Conservation (phyloP, 169 alveolate genomes). For the Plasmodium adleri region DNA sequence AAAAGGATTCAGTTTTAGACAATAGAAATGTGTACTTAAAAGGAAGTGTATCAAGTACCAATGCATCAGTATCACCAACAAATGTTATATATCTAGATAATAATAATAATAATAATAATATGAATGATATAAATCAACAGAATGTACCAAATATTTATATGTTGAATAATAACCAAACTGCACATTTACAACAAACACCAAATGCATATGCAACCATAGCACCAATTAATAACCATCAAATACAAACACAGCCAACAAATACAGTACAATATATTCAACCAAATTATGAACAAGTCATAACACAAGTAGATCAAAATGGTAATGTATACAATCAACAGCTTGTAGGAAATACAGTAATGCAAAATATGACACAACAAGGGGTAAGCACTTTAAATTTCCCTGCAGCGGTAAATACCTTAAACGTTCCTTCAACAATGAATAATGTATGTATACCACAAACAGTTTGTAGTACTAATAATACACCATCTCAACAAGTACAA, state of each 20-base stretch:
- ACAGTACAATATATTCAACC: constrained; percentile 18
- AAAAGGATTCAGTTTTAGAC: constrained; percentile 19
- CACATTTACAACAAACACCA: constrained; percentile 16
- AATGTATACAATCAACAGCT: constrained; percentile 27
- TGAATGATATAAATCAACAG: constrained; percentile 7
- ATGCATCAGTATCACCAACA: constrained; percentile 8
- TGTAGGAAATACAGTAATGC: constrained; percentile 6
- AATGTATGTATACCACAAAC: neutral
- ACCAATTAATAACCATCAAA: constrained; percentile 24
- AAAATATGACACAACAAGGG: constrained; percentile 1
- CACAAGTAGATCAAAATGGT: constrained; percentile 15
- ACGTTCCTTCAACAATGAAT: no score
- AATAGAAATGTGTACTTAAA: constrained; percentile 20
- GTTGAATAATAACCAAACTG: constrained; percentile 25
- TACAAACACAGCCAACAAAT: constrained; percentile 8
- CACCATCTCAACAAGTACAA: constrained; percentile 13
- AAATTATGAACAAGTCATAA: constrained; percentile 5
- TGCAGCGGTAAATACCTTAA: neutral
- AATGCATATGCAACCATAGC: neutral
- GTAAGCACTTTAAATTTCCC: neutral
- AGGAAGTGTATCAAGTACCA: neutral
- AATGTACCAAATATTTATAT: constrained; percentile 38
- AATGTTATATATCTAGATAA: constrained; percentile 43
- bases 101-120: constrained; percentile 9
- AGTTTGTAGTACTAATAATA: neutral